Percentiles rank a stretch among this genome's conserved stretches.
Conservation (phyloP, 176 grass and related monocot species). For the Metroxylon sagu region DNA sequence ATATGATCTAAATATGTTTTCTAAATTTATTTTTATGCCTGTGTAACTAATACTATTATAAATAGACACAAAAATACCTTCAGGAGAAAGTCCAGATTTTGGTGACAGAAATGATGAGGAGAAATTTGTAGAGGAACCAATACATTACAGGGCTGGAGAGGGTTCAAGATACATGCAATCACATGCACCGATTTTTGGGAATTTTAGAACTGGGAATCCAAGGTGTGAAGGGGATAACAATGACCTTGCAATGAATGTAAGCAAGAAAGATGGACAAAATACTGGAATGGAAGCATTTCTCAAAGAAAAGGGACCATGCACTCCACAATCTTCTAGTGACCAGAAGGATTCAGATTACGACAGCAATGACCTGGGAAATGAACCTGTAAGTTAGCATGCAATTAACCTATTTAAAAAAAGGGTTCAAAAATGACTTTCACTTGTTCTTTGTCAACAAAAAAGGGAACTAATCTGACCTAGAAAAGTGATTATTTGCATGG, state of each 20-base stretch:
- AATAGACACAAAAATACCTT: constrained; percentile 41
- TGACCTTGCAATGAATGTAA: constrained; percentile 8
- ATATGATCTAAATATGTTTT: too few species aligned
- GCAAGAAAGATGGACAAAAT: constrained; percentile 24
- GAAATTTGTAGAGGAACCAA: constrained; percentile 34
- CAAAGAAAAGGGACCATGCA: constrained; percentile 37
- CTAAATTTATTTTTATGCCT: too few species aligned
- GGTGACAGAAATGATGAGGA: constrained; percentile 31
- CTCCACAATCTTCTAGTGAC: constrained; percentile 52
- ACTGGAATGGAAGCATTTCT: constrained; percentile 7
- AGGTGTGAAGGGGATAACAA: background rate
- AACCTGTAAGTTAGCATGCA: constrained; percentile 38
- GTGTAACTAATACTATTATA: background rate
- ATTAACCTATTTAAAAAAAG: too few species aligned
- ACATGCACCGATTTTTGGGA: constrained; percentile 19
- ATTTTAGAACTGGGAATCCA: constrained; percentile 8
- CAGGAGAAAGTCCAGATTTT: constrained; percentile 39
- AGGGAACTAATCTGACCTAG: too few species aligned
- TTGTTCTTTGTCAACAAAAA: too few species aligned
- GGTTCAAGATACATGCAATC: constrained; percentile 29
- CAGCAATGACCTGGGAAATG: constrained; percentile 56
- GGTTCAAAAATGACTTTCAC: too few species aligned
- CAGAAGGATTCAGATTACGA: constrained; percentile 51
- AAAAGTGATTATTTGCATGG: too few species aligned
- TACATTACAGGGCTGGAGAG: constrained; percentile 26